A percentile compares a stretch with the other conserved stretches of the same genome.
Conservation (phyloP, 2,329 filamentous ascomycete species). For the Sclerotiophoma versabilis region DNA sequence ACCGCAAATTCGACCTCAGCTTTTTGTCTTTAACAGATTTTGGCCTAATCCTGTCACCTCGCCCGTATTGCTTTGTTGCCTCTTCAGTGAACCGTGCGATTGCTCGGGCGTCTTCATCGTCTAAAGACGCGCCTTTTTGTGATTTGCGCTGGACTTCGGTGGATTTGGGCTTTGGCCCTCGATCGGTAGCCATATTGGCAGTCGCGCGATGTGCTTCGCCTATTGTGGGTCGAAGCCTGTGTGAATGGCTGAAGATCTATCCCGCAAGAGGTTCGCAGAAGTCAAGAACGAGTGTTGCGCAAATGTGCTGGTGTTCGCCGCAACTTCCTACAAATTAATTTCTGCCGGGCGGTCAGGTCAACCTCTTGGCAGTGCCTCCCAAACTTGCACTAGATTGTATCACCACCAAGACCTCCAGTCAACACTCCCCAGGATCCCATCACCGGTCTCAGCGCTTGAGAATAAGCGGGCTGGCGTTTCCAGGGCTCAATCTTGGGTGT, state of each 20-base stretch:
- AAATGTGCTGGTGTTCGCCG: neutral
- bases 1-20: conserved; percentile 78
- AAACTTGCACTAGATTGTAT: neutral
- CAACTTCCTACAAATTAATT: conserved; percentile 11
- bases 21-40: conserved; percentile 88
- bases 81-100: conserved; percentile 43
- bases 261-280: neutral
- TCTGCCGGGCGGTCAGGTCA: conserved; percentile 16
- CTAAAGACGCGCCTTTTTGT: conserved; percentile 26
- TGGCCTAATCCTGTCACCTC: conserved; percentile 76
- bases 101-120: conserved; percentile 41
- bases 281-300: conserved; percentile 1
- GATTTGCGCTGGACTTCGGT: conserved; percentile 28
- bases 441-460: no score
- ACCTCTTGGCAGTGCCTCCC: conserved; percentile 17
- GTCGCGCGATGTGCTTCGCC: neutral
- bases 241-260: neutral
- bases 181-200: conserved; percentile 32
- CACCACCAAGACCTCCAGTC: no score
- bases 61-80: conserved; percentile 81
- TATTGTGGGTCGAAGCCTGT: neutral
- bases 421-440: no score
- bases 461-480: no score
- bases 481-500: neutral
- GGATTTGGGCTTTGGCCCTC: conserved; percentile 23